Evolutionary conservation across 441 rosid genomes (phyloP).

Genomic region (Theobroma grandiflorum): DNA sequence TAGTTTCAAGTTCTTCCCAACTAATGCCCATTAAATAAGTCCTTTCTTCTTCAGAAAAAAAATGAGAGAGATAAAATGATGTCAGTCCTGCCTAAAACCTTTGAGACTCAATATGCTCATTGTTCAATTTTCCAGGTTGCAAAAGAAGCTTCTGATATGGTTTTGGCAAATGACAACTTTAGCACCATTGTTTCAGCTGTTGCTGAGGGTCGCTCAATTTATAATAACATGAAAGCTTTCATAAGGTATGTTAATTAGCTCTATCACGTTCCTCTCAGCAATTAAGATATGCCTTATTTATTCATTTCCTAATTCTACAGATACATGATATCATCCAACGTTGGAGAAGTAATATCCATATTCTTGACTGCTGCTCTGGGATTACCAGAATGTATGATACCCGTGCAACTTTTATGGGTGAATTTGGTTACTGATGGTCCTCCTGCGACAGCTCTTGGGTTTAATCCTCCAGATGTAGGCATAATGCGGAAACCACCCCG

Average conservation of each 20-base stretch:
- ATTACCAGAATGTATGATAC: conserved; percentile 88
- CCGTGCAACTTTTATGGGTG: conserved; percentile 95
- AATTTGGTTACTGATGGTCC: conserved; percentile 94
- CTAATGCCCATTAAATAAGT: no score
- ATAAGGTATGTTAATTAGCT: conserved; percentile 53
- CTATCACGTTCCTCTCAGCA: conserved; percentile 17
- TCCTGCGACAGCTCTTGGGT: conserved; percentile 90
- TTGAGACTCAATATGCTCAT: not conserved
- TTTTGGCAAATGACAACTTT: conserved; percentile 90
- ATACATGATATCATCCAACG: conserved; percentile 96
- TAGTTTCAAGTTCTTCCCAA: no score
- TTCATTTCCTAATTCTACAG: conserved; percentile 47
- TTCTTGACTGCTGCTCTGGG: conserved; percentile 89
- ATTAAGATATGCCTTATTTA: conserved; percentile 7
- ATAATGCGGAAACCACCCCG: conserved; percentile 89
- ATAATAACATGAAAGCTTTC: conserved; percentile 92
- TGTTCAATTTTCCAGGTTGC: conserved; percentile 63
- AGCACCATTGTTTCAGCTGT: conserved; percentile 82
- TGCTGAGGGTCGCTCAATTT: conserved; percentile 90
- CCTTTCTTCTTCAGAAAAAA: no score
- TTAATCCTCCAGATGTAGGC: conserved; percentile 88
- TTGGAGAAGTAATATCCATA: conserved; percentile 89
- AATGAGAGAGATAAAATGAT: no score
- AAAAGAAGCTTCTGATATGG: conserved; percentile 97
- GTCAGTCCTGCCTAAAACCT: not conserved